A percentile compares a stretch with the other conserved stretches of the same genome.
Conservation (phyloP, 2,329 filamentous ascomycete genomes). For the Didymella exigua region DNA sequence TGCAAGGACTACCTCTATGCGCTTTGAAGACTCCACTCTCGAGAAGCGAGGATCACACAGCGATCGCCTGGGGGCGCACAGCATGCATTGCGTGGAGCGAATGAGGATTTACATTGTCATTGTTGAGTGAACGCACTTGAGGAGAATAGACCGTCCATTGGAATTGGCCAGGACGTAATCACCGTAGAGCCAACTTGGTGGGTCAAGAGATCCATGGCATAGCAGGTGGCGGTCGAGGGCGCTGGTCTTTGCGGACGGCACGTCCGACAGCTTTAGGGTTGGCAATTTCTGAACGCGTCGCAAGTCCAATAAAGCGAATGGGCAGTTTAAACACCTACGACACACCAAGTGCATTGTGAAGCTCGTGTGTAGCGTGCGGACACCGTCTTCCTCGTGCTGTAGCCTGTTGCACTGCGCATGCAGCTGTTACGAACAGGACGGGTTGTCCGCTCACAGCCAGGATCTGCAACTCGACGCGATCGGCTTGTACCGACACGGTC, state of each 20-base stretch:
- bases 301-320: background rate
- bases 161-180: background rate
- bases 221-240: background rate
- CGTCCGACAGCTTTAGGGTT: background rate
- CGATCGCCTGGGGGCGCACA: slow-evolving; percentile 1
- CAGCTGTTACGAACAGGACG: background rate
- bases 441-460: background rate
- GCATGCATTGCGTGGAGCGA: slow-evolving; percentile 5
- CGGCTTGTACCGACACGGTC: slow-evolving; percentile 4
- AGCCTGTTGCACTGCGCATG: slow-evolving; percentile 6
- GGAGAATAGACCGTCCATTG: background rate
- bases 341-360: background rate
- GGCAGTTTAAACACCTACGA: background rate
- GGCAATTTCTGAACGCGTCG: background rate
- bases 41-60: slow-evolving; percentile 1
- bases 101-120: background rate
- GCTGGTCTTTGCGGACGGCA: background rate
- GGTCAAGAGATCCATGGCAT: background rate
- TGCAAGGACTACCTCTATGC: slow-evolving; percentile 6
- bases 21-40: slow-evolving; percentile 12
- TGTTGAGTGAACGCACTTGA: background rate
- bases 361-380: background rate
- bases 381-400: background rate
- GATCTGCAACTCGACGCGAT: background rate
- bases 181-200: background rate